These are phyloP conservation scores for Austropuccinia psidii DNA, from an alignment of 1,284 basidiomycete species.

Conservation along the genomic window DNA sequence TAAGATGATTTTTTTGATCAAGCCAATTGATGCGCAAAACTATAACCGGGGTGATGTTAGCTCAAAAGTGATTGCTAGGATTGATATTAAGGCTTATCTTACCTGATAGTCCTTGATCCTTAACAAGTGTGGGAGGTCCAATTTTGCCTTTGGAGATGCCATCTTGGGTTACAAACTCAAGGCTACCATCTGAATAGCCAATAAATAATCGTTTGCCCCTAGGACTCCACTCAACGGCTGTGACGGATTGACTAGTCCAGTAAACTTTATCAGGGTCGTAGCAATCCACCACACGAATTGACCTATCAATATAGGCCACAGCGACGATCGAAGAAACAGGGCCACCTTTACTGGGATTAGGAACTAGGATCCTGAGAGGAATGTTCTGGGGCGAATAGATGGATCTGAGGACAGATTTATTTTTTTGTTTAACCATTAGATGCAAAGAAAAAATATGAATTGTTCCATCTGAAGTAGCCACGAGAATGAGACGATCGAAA, in stretches of 20 bases:
- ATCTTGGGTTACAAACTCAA: constrained; percentile 32
- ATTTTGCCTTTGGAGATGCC: constrained; percentile 29
- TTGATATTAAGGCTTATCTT: not conserved
- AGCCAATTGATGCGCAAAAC: constrained; percentile 35
- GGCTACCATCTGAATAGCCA: constrained; percentile 17
- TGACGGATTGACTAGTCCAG: constrained; percentile 7
- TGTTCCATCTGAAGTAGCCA: constrained; percentile 31
- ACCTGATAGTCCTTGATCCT: constrained; percentile 18
- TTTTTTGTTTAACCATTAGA: not conserved
- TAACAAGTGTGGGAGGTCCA: constrained; percentile 1
- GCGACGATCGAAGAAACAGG: not conserved
- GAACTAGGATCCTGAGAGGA: constrained; percentile 7
- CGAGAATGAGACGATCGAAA: constrained; percentile 23
- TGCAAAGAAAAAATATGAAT: constrained; percentile 28
- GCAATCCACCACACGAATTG: constrained; percentile 19
- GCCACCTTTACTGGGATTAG: constrained; percentile 27
- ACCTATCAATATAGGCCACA: constrained; percentile 10
- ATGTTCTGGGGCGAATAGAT: not conserved
- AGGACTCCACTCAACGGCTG: constrained; percentile 36
- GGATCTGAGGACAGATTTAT: not conserved
- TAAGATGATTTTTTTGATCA: constrained; percentile 26
- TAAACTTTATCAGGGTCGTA: constrained; percentile 18
- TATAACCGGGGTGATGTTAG: not conserved
- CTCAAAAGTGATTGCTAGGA: not conserved
- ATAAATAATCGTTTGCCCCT: constrained; percentile 35